Evolutionary conservation across 352 stramenopile genomes (phyloP), one percentile per base, ranked within the genome.

Genomic region (Peronospora belbahrii): DNA sequence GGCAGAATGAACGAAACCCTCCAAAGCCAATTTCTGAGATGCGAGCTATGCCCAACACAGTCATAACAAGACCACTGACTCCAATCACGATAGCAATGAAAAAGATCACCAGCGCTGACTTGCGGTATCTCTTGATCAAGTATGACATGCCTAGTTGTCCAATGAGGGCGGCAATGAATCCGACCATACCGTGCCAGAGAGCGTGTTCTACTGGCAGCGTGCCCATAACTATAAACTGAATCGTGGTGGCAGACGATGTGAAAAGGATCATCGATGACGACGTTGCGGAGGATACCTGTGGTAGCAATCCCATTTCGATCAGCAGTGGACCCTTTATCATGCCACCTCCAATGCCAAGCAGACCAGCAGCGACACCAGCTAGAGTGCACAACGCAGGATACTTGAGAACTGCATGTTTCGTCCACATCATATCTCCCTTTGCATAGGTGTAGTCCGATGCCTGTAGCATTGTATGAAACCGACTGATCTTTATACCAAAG

Each of bases 401-500:
- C 58, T 81, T 80, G 34, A 98, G 52, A 0, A 95, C 94, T 4
- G 87, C 74, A n/a, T 75, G 60, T 22, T 69, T 70, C 52, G 93
- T 83, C 95, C 95, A 99, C 46, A 95, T 50, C 47, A 98, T 93
- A 62, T 98, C 95, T 11, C 94, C 95, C 52, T 97, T 83, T n/a
- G 86, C 62, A 59, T 97, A 98, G n/a, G 84, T 64, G 57, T 97
- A 98, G 6, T 79, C 76, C 0, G 59, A 84, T 6, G 62, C 56
- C 46, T 84, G 64, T 39, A 89, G 45, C 38, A 83, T 72, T 15
- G 59, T 49, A 42, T 89, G 77, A 22, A 79, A 74, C 6, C 56
- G 62, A 17, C 55, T 65, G 45, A 92, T 82, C 54, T 86, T 85
- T 35, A 65, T 42, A 7, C 75, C 81, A 52, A 84, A 89, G 64